These are phyloP conservation scores for Epithele typhae DNA, from an alignment of 768 basidiomycete species.

Conservation along the genomic window DNA sequence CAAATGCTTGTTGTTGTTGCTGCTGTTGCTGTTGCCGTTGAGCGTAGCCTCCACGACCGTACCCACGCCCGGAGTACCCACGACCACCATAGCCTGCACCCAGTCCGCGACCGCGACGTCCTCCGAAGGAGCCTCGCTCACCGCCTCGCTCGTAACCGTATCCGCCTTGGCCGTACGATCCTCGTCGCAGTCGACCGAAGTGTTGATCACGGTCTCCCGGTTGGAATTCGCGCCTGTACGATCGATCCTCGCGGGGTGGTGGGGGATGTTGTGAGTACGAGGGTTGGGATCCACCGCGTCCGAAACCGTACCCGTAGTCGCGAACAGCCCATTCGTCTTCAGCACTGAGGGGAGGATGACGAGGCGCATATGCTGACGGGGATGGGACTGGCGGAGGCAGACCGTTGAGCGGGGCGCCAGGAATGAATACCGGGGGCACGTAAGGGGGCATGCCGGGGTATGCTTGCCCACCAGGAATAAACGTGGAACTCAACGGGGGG, in stretches of 20 bases:
- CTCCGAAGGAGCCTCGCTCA: slow-evolving; percentile 35
- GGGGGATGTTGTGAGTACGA: slow-evolving; percentile 23
- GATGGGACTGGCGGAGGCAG: slow-evolving; percentile 4
- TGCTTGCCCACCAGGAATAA: too few species aligned
- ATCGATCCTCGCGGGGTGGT: slow-evolving; percentile 27
- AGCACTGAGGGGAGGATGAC: slow-evolving; percentile 6
- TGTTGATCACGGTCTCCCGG: slow-evolving; percentile 18
- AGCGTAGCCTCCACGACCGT: slow-evolving; percentile 13
- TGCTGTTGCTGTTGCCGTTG: slow-evolving; percentile 11
- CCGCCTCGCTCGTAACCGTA: slow-evolving; percentile 33
- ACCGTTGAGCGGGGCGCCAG: slow-evolving; percentile 3
- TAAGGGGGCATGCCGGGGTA: slow-evolving; percentile 4
- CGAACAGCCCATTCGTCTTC: slow-evolving; percentile 47
- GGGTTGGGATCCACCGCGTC: slow-evolving; percentile 31
- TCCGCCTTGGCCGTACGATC: slow-evolving; percentile 25
- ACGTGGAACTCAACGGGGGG: too few species aligned
- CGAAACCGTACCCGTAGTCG: slow-evolving; percentile 65
- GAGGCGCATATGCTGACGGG: slow-evolving; percentile 10
- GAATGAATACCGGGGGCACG: slow-evolving; percentile 6
- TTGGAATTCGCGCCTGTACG: slow-evolving; percentile 23
- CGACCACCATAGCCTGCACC: slow-evolving; percentile 31
- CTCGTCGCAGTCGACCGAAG: slow-evolving; percentile 28
- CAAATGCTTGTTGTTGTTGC: slow-evolving; percentile 15
- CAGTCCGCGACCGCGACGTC: slow-evolving; percentile 25
- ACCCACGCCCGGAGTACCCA: slow-evolving; percentile 16